These are phyloP conservation scores for Pyrenophora seminiperda DNA, from an alignment of 2,329 filamentous ascomycete genomes.

Conservation along the genomic window DNA sequence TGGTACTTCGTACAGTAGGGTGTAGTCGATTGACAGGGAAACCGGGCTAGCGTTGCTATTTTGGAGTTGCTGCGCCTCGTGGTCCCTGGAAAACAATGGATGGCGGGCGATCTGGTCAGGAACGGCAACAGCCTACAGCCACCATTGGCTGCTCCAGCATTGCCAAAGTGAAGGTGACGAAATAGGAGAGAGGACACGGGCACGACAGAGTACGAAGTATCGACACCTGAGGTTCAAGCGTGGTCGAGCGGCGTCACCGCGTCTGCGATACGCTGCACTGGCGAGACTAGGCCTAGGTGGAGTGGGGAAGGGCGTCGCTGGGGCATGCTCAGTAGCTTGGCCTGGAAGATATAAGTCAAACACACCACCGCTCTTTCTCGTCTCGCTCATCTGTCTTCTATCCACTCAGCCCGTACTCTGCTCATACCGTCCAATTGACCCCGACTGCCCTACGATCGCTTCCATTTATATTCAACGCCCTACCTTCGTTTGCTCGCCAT, in stretches of 20 bases:
- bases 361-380: constrained; percentile 45
- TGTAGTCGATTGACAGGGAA: constrained; percentile 14
- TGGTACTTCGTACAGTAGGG: no score
- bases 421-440: constrained; percentile 19
- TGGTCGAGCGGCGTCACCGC: constrained; percentile 30
- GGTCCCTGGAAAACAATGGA: constrained; percentile 29
- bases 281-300: constrained; percentile 36
- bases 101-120: constrained; percentile 44
- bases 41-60: constrained; percentile 41
- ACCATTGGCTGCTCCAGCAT: constrained; percentile 26
- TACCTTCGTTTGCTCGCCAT: constrained; percentile 42
- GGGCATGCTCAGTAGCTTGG: constrained; percentile 39
- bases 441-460: constrained; percentile 37
- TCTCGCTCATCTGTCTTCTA: constrained; percentile 30
- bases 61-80: constrained; percentile 41
- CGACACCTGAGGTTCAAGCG: constrained; percentile 21
- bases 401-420: constrained; percentile 23
- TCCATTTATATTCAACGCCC: constrained; percentile 28
- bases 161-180: no score
- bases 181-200: constrained; percentile 19
- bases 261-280: constrained; percentile 32
- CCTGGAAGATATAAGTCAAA: constrained; percentile 43
- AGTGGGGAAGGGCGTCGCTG: constrained; percentile 34
- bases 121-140: constrained; percentile 24
- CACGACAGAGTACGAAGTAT: constrained; percentile 21